Base-by-base conservation (phyloP, 169 alveolate genomes). In the Amoebophrya sp. region DNA sequence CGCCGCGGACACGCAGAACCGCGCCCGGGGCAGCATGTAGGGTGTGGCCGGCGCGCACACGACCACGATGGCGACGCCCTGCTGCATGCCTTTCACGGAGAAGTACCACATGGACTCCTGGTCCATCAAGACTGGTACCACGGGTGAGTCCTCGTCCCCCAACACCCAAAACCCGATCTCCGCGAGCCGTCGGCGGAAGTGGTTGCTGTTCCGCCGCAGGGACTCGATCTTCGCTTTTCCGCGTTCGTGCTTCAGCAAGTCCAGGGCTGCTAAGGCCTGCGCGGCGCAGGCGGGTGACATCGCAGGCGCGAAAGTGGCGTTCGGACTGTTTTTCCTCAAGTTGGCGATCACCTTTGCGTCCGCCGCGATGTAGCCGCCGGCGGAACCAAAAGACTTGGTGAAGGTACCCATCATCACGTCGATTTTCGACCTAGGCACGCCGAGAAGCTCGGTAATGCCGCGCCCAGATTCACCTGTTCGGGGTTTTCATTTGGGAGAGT, bases 311-410 rank as follows among this genome's bases (percentile, higher is more conserved):
- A 66, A 66, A 7, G 83, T 66, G 32, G 83, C 83, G 18, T 66
- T 66, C 83, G 83, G 83, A n/a, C 38, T 25, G 83, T 66, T 66
- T 25, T 66, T 66, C 38, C 83, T 2, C 35, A 66, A 25, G 35
- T 66, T 66, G 35, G 83, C 83, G 35, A 66, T 66, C 83, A 66
- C 83, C 35, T 2, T 25, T n/a, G 12, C 32, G 35, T 66, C 83
- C 12, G 95, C 98, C 89, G 97, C 96, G n/a, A 96, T 93, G 92
- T 96, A 96, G 10, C 98, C 98, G 25, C 98, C 98, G 94, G 93
- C 95, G 35, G 96, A 95, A 38, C 98, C 98, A 89, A 95, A 94
- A 10, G 97, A 96, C 93, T 96, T 96, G 40, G 97, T 97, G 39
- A 96, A 94, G 40, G 98, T 96, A 39, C 98, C 98, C 89, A 97